Evolutionary conservation across 345 rosid species (phyloP).

Genomic region (Microthlaspi erraticum): DNA sequence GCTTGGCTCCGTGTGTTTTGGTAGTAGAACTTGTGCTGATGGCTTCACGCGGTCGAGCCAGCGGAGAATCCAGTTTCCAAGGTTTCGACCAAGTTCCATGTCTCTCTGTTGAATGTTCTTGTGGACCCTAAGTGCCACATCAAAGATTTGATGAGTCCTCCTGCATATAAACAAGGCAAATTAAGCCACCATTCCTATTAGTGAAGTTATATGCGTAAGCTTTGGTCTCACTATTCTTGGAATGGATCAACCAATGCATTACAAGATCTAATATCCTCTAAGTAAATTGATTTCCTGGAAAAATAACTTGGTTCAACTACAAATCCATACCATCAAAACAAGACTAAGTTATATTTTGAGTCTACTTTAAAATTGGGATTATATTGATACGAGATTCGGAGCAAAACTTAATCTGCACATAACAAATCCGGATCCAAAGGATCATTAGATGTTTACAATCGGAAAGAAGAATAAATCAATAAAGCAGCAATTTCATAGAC

Average conservation of each 20-base stretch:
- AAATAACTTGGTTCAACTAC: background rate
- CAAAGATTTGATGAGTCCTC: constrained; percentile 61
- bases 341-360: background rate
- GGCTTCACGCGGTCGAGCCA: constrained; percentile 88
- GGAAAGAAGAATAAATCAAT: background rate
- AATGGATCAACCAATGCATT: background rate
- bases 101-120: constrained; percentile 78
- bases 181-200: constrained; percentile 1
- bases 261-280: background rate
- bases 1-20: constrained; percentile 32
- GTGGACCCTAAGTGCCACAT: constrained; percentile 70
- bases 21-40: constrained; percentile 65
- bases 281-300: background rate
- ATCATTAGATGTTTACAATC: background rate
- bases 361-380: background rate
- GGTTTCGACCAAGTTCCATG: constrained; percentile 74
- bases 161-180: constrained; percentile 44
- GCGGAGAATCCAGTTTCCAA: constrained; percentile 81
- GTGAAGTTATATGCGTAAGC: no score
- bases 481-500: background rate
- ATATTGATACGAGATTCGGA: background rate
- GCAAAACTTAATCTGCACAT: background rate
- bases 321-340: background rate
- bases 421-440: background rate
- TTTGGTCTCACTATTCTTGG: background rate